Evolutionary conservation across 1,139 yeast genomes (phyloP).

Genomic region (Pichia sp.): DNA sequence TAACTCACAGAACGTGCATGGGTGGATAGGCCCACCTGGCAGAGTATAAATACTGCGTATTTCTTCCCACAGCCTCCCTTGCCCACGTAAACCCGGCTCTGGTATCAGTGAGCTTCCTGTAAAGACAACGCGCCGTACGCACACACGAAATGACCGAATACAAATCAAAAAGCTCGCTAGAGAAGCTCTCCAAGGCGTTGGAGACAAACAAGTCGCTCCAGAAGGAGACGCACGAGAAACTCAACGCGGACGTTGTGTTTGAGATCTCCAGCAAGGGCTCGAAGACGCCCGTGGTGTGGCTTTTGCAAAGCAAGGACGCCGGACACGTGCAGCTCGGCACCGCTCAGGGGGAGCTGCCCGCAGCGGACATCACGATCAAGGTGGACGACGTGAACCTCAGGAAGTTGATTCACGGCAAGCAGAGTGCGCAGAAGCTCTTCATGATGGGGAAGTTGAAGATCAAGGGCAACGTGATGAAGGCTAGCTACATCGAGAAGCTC

Average conservation of each 20-base stretch:
- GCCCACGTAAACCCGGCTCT: no score
- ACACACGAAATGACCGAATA: slow-evolving; percentile 3
- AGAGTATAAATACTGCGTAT: no score
- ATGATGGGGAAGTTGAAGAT: slow-evolving; percentile 82
- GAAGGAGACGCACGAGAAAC: slow-evolving; percentile 43
- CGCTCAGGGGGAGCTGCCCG: slow-evolving; percentile 24
- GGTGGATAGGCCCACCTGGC: no score
- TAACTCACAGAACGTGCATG: not conserved
- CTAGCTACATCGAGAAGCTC: slow-evolving; percentile 69
- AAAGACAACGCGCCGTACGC: not conserved
- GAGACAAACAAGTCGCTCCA: slow-evolving; percentile 36
- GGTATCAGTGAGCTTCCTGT: no score
- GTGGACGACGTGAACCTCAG: slow-evolving; percentile 64
- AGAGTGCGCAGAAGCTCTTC: slow-evolving; percentile 80
- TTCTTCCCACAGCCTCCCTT: no score
- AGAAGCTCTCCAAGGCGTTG: slow-evolving; percentile 41
- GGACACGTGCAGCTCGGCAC: slow-evolving; percentile 54
- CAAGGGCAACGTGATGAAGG: slow-evolving; percentile 88
- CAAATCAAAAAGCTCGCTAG: slow-evolving; percentile 45
- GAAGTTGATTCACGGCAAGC: slow-evolving; percentile 69
- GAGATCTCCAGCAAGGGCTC: slow-evolving; percentile 60
- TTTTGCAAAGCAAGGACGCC: slow-evolving; percentile 55
- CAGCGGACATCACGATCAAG: slow-evolving; percentile 63
- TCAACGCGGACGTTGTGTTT: slow-evolving; percentile 64
- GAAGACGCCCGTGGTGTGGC: slow-evolving; percentile 64